phyloP scores from a whole-genome alignment of 805 yeast genomes.

The Metschnikowia continentalis region DNA sequence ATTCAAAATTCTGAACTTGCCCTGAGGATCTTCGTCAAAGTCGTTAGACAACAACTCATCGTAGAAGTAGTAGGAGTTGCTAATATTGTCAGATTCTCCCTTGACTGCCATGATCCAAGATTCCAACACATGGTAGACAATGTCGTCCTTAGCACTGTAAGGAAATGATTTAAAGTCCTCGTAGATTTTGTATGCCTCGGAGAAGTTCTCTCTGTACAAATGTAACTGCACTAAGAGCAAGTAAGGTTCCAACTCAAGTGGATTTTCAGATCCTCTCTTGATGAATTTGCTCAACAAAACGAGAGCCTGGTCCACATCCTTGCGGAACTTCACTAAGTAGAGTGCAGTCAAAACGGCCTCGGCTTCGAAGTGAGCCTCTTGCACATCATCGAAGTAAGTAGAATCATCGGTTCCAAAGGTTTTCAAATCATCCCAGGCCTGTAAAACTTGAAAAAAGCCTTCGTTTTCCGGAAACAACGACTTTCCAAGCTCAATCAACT shows the following conservation, averaged over 20 bases:
- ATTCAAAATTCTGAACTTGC: constrained; percentile 37
- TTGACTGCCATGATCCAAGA: constrained; percentile 51
- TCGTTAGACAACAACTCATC: constrained; percentile 71
- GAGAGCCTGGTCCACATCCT: constrained; percentile 37
- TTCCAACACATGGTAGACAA: constrained; percentile 74
- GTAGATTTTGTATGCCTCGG: constrained; percentile 32
- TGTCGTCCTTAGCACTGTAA: constrained; percentile 50
- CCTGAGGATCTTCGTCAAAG: constrained; percentile 34
- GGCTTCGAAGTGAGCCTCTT: constrained; percentile 31
- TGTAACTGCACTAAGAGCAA: constrained; percentile 39
- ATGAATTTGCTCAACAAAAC: constrained; percentile 27
- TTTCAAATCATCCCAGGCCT: constrained; percentile 41
- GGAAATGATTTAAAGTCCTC: constrained; percentile 32
- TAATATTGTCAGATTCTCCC: constrained; percentile 41
- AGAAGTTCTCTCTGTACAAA: constrained; percentile 34
- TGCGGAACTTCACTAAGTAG: constrained; percentile 34
- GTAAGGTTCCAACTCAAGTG: constrained; percentile 38
- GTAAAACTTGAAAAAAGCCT: constrained; percentile 32
- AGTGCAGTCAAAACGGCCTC: constrained; percentile 40
- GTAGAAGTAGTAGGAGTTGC: constrained; percentile 52
- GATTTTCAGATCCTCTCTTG: constrained; percentile 13
- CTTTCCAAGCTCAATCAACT: constrained; percentile 35
- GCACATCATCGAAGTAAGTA: constrained; percentile 39
- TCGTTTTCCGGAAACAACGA: constrained; percentile 32
- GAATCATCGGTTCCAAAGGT: constrained; percentile 41